phyloP scores from a whole-genome alignment of 1,139 yeast species.

The Yamadazyma trypodendri region DNA sequence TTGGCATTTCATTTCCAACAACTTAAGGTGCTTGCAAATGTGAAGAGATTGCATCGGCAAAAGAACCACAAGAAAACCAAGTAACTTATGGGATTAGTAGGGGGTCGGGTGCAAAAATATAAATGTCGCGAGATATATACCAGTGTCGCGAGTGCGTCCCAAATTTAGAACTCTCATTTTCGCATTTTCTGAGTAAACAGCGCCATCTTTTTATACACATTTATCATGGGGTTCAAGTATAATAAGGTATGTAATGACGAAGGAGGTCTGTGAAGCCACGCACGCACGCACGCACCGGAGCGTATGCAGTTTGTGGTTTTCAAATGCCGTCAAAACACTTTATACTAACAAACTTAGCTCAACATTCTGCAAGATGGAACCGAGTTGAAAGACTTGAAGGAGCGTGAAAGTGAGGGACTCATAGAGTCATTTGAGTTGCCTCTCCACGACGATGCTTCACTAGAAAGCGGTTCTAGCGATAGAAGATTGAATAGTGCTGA shows the following conservation, averaged over 20 bases:
- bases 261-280: no score
- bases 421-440: constrained; percentile 14
- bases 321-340: no score
- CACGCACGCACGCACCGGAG: no score
- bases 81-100: no score
- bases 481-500: constrained; percentile 4
- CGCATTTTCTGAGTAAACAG: constrained; percentile 7
- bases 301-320: no score
- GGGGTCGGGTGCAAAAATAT: no score
- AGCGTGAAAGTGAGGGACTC: constrained; percentile 9
- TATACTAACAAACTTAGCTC: constrained; percentile 13
- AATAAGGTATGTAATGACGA: constrained; percentile 13
- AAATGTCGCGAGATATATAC: background rate
- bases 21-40: constrained; percentile 20
- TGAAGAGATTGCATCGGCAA: constrained; percentile 2
- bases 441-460: constrained; percentile 8
- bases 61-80: background rate
- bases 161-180: background rate
- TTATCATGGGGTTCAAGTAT: constrained; percentile 12
- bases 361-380: constrained; percentile 9
- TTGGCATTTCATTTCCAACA: constrained; percentile 33
- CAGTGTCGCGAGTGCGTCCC: background rate
- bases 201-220: constrained; percentile 8
- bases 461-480: constrained; percentile 7
- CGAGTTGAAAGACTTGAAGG: constrained; percentile 13